Base-by-base conservation (phyloP, 345 rosid genomes). In the Populus davidiana region DNA sequence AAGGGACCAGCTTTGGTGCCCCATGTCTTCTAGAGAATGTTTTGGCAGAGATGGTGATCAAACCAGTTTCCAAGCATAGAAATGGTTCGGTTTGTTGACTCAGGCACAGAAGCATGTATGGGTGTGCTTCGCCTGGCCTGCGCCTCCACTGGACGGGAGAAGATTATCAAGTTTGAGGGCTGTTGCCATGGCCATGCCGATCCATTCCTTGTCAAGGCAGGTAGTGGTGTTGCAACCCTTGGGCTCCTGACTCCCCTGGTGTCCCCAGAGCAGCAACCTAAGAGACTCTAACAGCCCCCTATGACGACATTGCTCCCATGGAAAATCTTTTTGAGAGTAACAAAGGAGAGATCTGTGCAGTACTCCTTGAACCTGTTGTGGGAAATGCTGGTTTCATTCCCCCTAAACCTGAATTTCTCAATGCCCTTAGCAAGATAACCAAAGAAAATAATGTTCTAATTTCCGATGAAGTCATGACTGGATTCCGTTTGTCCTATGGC, bases 1-100 rank as follows among this genome's bases (percentile, higher is more conserved):
- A 93, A 85, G 99, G 99, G 72, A 96, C 99, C 77, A 93, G 99
- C 89, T 95, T 95, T 87, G 99, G 99, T 31, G 99, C 98, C 77
- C 98, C 99, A 66, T 95, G 99, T 84, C 94, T 95, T 79, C 86
- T 90, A 38, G 98, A 95, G 90, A 95, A 95, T 84, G 86, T 82
- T 76, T 77, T 93, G 64, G 97, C 99, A 0, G 94, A 92, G 86
- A 90, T 93, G 96, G 98, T 93, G 35, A 91, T 92, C 71, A 85
- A 95, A n/a, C 98, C 99, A 64, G 98, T 93, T 33, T 83, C 98
- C 96, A 6, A 79, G 90, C 85, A 91, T 95, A 74, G 96, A 95
- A 80, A 95, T 92, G 99, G 98, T 92, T 56, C 93, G 99, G 38
- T 95, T 95, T 70, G 96, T 93, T 41, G 93, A 92, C 76, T 95